Evolutionary conservation across 2,329 filamentous ascomycete species (phyloP).

Genomic region (Thyridium curvatum): DNA sequence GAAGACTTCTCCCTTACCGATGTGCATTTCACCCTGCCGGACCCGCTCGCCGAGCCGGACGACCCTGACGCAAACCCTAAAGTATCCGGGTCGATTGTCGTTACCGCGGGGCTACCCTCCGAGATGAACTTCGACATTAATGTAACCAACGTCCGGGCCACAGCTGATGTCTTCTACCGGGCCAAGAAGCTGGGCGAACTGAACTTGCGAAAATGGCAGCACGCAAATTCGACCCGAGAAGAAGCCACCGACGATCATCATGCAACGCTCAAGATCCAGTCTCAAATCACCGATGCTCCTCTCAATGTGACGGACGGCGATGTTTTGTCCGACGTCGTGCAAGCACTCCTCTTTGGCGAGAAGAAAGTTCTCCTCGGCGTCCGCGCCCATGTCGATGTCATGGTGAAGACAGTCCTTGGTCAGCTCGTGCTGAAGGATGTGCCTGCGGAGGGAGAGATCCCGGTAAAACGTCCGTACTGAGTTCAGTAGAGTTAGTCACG

Average conservation of each 20-base stretch:
- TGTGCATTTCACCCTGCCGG: conserved; percentile 79
- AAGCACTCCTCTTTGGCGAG: conserved; percentile 69
- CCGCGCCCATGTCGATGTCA: conserved; percentile 74
- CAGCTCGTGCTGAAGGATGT: conserved; percentile 75
- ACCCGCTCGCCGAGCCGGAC: conserved; percentile 69
- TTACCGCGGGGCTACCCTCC: conserved; percentile 70
- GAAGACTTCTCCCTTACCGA: conserved; percentile 82
- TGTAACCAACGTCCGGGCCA: conserved; percentile 69
- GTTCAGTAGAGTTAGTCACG: conserved; percentile 31
- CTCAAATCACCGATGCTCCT: conserved; percentile 70
- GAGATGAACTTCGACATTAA: conserved; percentile 83
- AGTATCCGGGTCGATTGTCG: conserved; percentile 77
- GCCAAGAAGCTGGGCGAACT: conserved; percentile 73
- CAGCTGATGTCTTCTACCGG: conserved; percentile 75
- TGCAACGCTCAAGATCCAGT: conserved; percentile 65
- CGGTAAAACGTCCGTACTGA: conserved; percentile 80
- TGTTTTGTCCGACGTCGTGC: conserved; percentile 75
- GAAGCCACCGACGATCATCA: conserved; percentile 49
- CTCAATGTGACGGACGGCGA: conserved; percentile 75
- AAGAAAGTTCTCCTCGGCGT: conserved; percentile 66
- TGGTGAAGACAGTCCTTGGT: conserved; percentile 76
- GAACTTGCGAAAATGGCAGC: conserved; percentile 75
- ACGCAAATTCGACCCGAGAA: conserved; percentile 71
- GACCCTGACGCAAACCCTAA: conserved; percentile 68
- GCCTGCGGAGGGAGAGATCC: conserved; percentile 78